phyloP scores from a whole-genome alignment of 495 filamentous ascomycete genomes.

The Penicillium soppii region DNA sequence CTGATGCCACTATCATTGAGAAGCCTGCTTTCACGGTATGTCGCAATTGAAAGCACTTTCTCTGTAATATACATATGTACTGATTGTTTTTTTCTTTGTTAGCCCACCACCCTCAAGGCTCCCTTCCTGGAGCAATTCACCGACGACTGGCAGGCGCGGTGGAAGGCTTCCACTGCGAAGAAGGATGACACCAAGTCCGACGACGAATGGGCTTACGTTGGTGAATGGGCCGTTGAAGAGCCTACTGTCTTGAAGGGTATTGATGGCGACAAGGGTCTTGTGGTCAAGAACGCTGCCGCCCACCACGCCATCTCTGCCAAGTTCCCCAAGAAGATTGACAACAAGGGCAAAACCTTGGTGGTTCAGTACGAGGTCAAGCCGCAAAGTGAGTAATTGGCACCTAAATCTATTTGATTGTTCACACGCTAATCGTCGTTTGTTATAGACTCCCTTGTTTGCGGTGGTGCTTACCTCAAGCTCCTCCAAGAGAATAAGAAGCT shows the following conservation, averaged over 20 bases:
- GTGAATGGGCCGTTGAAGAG: conserved; percentile 96
- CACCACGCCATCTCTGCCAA: conserved; percentile 99
- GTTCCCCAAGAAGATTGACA: conserved; percentile 94
- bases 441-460: conserved; percentile 90
- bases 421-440: background rate
- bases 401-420: background rate
- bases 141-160: conserved; percentile 86
- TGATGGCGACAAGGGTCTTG: conserved; percentile 93
- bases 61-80: too few relatives aligned
- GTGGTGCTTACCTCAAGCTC: conserved; percentile 99
- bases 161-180: conserved; percentile 94
- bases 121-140: conserved; percentile 99
- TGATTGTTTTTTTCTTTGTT: too few relatives aligned
- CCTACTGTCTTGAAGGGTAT: conserved; percentile 90
- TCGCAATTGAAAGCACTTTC: conserved; percentile 14
- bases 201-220: conserved; percentile 97
- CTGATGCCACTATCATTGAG: conserved; percentile 56
- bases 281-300: conserved; percentile 93
- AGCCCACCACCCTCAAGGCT: conserved; percentile 87
- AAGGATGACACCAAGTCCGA: conserved; percentile 84
- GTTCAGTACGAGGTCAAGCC: conserved; percentile 99
- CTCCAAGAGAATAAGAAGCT: conserved; percentile 96
- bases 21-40: conserved; percentile 90
- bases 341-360: conserved; percentile 94
- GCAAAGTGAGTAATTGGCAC: conserved; percentile 67